Evolutionary conservation across 1,284 basidiomycete species (phyloP), one percentile per base, ranked within the genome.

Genomic region (Austroboletus niveus): DNA sequence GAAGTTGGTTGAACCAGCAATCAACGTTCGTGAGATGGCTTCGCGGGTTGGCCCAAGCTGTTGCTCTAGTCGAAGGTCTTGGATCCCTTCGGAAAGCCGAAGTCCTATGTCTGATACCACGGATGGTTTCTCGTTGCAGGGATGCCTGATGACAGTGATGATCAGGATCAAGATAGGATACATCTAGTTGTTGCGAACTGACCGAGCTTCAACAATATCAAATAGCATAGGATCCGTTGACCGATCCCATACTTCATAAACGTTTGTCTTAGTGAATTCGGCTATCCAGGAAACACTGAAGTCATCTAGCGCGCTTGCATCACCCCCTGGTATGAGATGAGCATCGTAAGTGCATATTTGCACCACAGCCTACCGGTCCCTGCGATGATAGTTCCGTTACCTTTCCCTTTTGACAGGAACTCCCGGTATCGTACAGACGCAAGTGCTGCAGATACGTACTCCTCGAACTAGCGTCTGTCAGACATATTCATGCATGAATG

Each of bases 141-240:
- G 94, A 69, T 96, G 94, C 44, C 87, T 87, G 57, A 40, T 43
- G 12, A 41, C 44, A 53, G 22, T 30, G 32, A 24, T 24, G 22
- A 24, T 8, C 35, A 12, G 34, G n/a, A 48, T 63, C 38, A 64
- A 45, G 32, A 24, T 41, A 27, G 29, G 29, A 35, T 27, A 44
- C 29, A 15, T 48, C 12, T 45, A n/a, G 10, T 2, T 11, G 22
- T 39, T 24, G 32, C 49, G 46, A 17, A 69, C 80, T 45, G 62
- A 92, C 88, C 87, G 77, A 41, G 94, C 90, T 69, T 98, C 94
- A 49, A 93, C 80, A 48, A 97, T 89, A 68, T 98, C 94, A 64
- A 98, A 98, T 17, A 97, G 71, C 56, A 91, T 75, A 3, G 90
- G 87, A 69, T 97, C 94, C 0, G 94, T 97, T 31, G 85, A 82